Evolutionary conservation across 2,329 filamentous ascomycete genomes (phyloP), one percentile per base, ranked within the genome.

Genomic region (Fusarium mundagurra): DNA sequence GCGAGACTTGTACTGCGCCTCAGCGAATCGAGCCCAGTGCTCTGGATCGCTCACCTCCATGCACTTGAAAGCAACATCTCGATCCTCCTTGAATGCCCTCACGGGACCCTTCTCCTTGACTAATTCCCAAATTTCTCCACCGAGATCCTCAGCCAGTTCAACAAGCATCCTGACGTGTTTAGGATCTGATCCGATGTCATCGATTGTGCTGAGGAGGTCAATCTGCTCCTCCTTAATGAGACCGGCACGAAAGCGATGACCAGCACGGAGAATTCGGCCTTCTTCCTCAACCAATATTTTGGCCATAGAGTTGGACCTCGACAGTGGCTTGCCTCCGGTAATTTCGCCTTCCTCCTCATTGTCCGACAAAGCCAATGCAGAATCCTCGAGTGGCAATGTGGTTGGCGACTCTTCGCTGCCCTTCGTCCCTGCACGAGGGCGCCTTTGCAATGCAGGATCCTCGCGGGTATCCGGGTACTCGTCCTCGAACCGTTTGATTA

Each of bases 401-500:
- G 73, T 72, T 2, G 75, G 77, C 12, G 78, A 48, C 45, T 79
- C 78, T 27, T 75, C 77, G 24, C 51, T 53, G 44, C 72, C 57
- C 55, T 74, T 74, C 33, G 50, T 61, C 34, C 53, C 66, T 54
- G 55, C 69, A 38, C 57, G 77, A 22, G 54, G 64, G 24, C 64
- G 69, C 27, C 51, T 68, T 47, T 64, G 69, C 14, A 58, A 67
- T 13, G 41, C 55, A 16, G 75, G 51, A 76, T 78, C 86, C 77
- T 78, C 86, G 41, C 94, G 91, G 2, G 94, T 97, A 80, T 98
- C 96, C 0, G 96, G 96, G 78, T 95, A 98, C 82, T 98, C 96
- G 80, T 97, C 93, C 82, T 98, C 96, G 80, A 98, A 99, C 34
- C 96, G 93, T 80, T 94, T 92, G 79, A 98, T 98, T 84, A 98